Conservation (phyloP, 306 rosid species). For the Malus fusca region DNA sequence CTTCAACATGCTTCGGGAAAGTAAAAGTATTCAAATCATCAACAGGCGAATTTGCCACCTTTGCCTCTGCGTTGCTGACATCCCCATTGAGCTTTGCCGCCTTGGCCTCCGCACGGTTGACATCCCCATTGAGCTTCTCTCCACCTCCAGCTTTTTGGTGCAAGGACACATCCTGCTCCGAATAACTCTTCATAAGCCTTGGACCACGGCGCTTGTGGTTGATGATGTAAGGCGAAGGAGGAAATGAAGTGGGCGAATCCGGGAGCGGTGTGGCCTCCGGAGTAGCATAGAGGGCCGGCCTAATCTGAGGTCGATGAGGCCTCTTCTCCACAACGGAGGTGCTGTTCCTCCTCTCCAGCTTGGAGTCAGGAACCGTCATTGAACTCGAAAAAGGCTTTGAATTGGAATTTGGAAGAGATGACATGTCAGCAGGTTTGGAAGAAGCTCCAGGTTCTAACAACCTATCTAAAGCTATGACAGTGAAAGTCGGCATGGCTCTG, state of each 20-base stretch:
- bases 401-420: constrained; percentile 43
- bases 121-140: constrained; percentile 19
- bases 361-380: constrained; percentile 31
- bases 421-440: constrained; percentile 58
- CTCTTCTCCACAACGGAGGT: constrained; percentile 31
- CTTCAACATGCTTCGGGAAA: constrained; percentile 29
- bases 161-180: constrained; percentile 47
- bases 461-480: constrained; percentile 80
- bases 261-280: constrained; percentile 83
- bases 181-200: constrained; percentile 68
- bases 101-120: constrained; percentile 16
- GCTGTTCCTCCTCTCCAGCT: constrained; percentile 52
- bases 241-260: constrained; percentile 71
- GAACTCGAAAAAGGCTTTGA: constrained; percentile 39
- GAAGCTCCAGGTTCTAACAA: constrained; percentile 71
- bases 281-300: constrained; percentile 80
- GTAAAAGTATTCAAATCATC: constrained; percentile 30
- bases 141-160: constrained; percentile 16
- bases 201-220: constrained; percentile 97
- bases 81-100: constrained; percentile 9
- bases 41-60: constrained; percentile 34
- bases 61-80: constrained; percentile 20
- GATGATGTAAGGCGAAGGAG: constrained; percentile 88
- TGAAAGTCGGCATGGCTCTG: constrained; percentile 76
- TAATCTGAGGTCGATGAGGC: constrained; percentile 54